These are phyloP conservation scores for Diplodia corticola DNA, from an alignment of 2,329 filamentous ascomycete genomes.

Conservation along the genomic window DNA sequence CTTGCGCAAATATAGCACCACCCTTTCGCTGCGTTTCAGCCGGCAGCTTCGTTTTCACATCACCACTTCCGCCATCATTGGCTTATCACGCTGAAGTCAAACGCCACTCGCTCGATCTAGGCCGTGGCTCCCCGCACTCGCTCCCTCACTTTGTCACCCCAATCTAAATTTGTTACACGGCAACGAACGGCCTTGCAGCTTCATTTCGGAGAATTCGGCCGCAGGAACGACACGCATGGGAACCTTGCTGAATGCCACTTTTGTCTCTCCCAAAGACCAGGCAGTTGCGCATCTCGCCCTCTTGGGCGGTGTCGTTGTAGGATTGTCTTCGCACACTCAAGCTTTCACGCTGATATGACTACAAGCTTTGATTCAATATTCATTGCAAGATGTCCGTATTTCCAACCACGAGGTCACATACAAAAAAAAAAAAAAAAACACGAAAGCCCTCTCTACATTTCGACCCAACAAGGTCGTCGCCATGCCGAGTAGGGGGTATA, in stretches of 20 bases:
- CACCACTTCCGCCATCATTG: neutral
- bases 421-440: neutral
- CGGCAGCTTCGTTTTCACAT: neutral
- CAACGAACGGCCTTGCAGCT: neutral
- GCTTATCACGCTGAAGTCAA: neutral
- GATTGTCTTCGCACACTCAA: too few relatives aligned
- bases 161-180: neutral
- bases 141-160: neutral
- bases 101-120: neutral
- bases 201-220: too few relatives aligned
- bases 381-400: neutral
- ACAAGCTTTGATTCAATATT: neutral
- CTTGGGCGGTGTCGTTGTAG: too few relatives aligned
- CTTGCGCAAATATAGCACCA: neutral
- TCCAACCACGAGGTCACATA: neutral
- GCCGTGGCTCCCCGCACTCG: neutral
- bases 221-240: too few relatives aligned
- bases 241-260: too few relatives aligned
- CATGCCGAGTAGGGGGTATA: slow-evolving; percentile 1
- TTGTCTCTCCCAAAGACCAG: too few relatives aligned
- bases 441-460: neutral
- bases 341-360: neutral
- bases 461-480: neutral
- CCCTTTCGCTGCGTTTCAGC: neutral
- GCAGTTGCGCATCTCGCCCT: too few relatives aligned